These are phyloP conservation scores for Fusarium tuaranense DNA, from an alignment of 2,329 filamentous ascomycete genomes.

Conservation along the genomic window DNA sequence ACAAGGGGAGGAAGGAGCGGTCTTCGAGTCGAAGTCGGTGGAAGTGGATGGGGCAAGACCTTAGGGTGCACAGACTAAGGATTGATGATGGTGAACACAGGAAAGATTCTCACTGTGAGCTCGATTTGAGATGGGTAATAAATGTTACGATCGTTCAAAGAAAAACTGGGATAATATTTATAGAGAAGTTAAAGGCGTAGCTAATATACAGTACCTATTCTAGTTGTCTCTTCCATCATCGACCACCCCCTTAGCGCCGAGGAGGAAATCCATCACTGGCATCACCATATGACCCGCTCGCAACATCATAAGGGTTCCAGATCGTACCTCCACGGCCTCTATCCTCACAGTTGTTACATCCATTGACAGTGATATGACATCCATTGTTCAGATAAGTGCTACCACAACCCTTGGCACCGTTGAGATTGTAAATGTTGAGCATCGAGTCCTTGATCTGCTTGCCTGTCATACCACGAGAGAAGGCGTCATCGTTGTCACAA, in stretches of 20 bases:
- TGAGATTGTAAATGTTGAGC: constrained; percentile 19
- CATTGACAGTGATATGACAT: constrained; percentile 15
- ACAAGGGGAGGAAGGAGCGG: too few relatives aligned
- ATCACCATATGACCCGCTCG: neutral
- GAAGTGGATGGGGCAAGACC: too few relatives aligned
- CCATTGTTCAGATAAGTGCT: constrained; percentile 16
- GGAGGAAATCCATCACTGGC: constrained; percentile 17
- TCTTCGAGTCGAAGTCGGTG: too few relatives aligned
- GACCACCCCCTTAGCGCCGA: neutral
- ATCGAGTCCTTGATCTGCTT: constrained; percentile 23
- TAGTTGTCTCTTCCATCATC: too few relatives aligned
- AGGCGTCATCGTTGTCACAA: constrained; percentile 14
- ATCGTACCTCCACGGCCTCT: neutral
- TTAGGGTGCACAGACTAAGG: too few relatives aligned
- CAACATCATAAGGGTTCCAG: constrained; percentile 11
- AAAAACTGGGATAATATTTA: neutral
- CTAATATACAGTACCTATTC: neutral
- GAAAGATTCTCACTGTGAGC: too few relatives aligned
- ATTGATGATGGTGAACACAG: too few relatives aligned
- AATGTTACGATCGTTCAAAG: neutral
- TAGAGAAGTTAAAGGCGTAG: neutral
- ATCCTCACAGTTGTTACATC: constrained; percentile 21
- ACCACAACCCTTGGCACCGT: constrained; percentile 17
- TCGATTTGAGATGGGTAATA: too few relatives aligned
- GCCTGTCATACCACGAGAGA: constrained; percentile 18